phyloP scores from a whole-genome alignment of 805 yeast species.

The Candida ficus region DNA sequence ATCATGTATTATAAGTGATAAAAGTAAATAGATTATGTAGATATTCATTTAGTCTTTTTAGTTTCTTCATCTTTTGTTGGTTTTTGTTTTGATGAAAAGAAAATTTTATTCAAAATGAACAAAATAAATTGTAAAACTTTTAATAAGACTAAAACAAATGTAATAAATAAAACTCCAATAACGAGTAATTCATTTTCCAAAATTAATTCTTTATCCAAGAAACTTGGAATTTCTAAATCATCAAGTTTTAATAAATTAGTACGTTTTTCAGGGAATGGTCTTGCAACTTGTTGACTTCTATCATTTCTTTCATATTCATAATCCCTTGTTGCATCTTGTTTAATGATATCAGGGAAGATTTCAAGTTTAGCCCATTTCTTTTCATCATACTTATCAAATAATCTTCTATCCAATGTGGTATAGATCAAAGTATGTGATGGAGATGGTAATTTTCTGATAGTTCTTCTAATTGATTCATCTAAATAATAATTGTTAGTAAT shows the following conservation, averaged over 20 bases:
- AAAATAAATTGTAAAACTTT: neutral
- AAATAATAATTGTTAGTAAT: conserved; percentile 10
- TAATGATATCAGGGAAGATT: conserved; percentile 53
- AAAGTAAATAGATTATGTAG: too few species aligned
- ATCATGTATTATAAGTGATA: too few species aligned
- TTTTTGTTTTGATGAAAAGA: neutral
- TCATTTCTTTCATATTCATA: conserved; percentile 53
- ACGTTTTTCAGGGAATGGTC: conserved; percentile 27
- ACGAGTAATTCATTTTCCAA: conserved; percentile 46
- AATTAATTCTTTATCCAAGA: conserved; percentile 42
- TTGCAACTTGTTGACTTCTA: conserved; percentile 28
- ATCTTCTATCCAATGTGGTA: conserved; percentile 36
- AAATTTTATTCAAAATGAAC: neutral
- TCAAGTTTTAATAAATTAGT: conserved; percentile 29
- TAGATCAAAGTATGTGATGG: conserved; percentile 63
- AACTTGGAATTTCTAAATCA: conserved; percentile 26
- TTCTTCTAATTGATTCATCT: conserved; percentile 39
- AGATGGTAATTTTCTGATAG: conserved; percentile 66
- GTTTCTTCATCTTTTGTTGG: neutral
- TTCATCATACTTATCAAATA: conserved; percentile 24
- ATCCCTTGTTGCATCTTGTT: conserved; percentile 40
- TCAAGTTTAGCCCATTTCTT: conserved; percentile 30
- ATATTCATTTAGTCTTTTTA: conserved; percentile 1
- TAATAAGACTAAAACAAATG: conserved; percentile 2
- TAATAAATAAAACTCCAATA: conserved; percentile 28